These are phyloP conservation scores for Colletotrichum sp. DNA, from an alignment of 2,329 filamentous ascomycete species.

Conservation along the genomic window DNA sequence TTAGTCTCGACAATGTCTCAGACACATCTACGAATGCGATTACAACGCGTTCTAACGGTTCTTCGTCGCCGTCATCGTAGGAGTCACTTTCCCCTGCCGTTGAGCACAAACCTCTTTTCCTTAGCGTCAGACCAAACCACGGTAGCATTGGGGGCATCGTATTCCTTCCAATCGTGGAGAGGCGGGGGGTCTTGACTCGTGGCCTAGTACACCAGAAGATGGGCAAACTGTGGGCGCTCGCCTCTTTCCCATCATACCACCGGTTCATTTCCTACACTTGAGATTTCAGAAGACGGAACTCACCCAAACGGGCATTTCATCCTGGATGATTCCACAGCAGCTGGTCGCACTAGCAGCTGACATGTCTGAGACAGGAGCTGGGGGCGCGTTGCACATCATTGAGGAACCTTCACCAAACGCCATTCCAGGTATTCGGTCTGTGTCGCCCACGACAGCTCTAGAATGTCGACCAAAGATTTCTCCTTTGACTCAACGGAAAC, in stretches of 20 bases:
- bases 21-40: background rate
- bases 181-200: conserved; percentile 16
- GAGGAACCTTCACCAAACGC: background rate
- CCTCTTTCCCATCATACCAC: background rate
- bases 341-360: conserved; percentile 1
- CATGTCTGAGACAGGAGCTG: conserved; percentile 5
- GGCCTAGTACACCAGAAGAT: background rate
- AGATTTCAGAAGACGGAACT: background rate
- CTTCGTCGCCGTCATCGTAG: background rate
- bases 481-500: background rate
- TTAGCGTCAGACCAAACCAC: background rate
- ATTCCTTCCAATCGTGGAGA: conserved; percentile 13
- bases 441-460: background rate
- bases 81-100: background rate
- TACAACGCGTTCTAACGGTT: background rate
- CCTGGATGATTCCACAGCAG: conserved; percentile 8
- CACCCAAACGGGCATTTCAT: background rate
- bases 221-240: background rate
- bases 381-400: background rate
- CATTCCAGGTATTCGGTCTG: background rate
- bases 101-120: conserved; percentile 1
- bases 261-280: background rate
- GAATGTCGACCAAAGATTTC: background rate
- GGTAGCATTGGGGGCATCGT: conserved; percentile 7
- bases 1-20: background rate